A percentile compares a stretch with the other conserved stretches of the same genome.
phyloP scores from a whole-genome alignment of 129 eudicot species.

The Tagetes erecta region DNA sequence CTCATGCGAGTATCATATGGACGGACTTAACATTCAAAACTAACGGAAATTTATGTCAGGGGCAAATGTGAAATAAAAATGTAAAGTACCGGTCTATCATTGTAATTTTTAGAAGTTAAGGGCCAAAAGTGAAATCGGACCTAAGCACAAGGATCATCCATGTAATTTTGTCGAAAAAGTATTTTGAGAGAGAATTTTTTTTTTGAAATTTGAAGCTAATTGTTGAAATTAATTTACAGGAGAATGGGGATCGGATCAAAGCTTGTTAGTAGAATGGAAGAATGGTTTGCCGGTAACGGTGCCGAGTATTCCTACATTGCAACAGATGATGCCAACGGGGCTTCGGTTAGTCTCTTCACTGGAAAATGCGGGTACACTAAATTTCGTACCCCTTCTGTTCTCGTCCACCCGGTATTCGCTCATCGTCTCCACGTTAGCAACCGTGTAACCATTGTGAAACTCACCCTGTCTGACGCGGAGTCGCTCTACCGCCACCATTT shows the following conservation, averaged over 20 bases:
- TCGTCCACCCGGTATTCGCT: conserved; percentile 91
- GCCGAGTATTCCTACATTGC: conserved; percentile 95
- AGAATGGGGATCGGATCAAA: conserved; percentile 74
- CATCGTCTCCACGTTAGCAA: conserved; percentile 48
- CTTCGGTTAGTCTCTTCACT: conserved; percentile 80
- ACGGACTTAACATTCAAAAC: too few relatives aligned
- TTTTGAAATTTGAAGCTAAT: too few relatives aligned
- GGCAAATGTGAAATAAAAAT: too few relatives aligned
- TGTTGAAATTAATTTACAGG: conserved; percentile 35
- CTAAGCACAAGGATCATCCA: too few relatives aligned
- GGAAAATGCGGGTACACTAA: conserved; percentile 80
- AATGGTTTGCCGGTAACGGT: conserved; percentile 82
- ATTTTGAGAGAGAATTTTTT: too few relatives aligned
- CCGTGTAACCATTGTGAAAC: conserved; percentile 48
- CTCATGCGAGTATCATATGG: too few relatives aligned
- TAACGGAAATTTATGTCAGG: too few relatives aligned
- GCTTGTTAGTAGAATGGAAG: conserved; percentile 61
- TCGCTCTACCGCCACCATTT: conserved; percentile 71
- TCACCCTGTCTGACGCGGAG: conserved; percentile 68
- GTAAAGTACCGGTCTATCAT: too few relatives aligned
- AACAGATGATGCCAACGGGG: conserved; percentile 71
- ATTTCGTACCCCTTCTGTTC: conserved; percentile 86
- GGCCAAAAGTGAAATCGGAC: too few relatives aligned
- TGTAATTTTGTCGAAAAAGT: too few relatives aligned
- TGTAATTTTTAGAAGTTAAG: too few relatives aligned